Conservation (phyloP, 495 filamentous ascomycete genomes). For the Penicillium pancosmium region DNA sequence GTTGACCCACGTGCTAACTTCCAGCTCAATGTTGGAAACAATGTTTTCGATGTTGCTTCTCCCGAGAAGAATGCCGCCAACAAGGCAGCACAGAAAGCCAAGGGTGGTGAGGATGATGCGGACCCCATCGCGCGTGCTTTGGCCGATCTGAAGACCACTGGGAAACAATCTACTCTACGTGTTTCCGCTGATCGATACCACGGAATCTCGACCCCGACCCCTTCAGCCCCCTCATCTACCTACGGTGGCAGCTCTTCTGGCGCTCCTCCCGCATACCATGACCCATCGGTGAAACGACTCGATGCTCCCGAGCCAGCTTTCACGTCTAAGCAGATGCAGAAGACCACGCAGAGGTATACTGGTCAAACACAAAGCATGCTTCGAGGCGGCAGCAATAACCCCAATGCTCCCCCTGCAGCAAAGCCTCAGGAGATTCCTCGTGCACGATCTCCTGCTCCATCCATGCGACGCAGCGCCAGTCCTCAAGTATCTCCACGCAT, state of each 20-base stretch:
- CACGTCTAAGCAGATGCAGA: constrained; percentile 90
- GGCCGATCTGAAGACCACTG: constrained; percentile 86
- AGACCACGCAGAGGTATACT: constrained; percentile 84
- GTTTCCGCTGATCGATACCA: constrained; percentile 93
- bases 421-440: constrained; percentile 46
- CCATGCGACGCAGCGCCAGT: constrained; percentile 54
- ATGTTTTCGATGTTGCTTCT: constrained; percentile 94
- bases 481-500: constrained; percentile 47
- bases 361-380: constrained; percentile 84
- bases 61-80: constrained; percentile 56
- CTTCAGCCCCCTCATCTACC: constrained; percentile 69
- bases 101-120: constrained; percentile 51
- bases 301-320: constrained; percentile 90
- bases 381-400: constrained; percentile 45
- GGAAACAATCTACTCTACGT: constrained; percentile 73
- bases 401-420: constrained; percentile 29
- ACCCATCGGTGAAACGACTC: constrained; percentile 71
- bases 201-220: constrained; percentile 65
- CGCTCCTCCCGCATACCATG: constrained; percentile 80
- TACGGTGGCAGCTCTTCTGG: constrained; percentile 58
- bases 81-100: constrained; percentile 37
- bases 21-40: constrained; percentile 94
- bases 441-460: constrained; percentile 51
- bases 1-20: constrained; percentile 91
- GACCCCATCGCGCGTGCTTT: constrained; percentile 94